Base-by-base conservation (phyloP, 768 basidiomycete genomes). In the Collybia mongolica region DNA sequence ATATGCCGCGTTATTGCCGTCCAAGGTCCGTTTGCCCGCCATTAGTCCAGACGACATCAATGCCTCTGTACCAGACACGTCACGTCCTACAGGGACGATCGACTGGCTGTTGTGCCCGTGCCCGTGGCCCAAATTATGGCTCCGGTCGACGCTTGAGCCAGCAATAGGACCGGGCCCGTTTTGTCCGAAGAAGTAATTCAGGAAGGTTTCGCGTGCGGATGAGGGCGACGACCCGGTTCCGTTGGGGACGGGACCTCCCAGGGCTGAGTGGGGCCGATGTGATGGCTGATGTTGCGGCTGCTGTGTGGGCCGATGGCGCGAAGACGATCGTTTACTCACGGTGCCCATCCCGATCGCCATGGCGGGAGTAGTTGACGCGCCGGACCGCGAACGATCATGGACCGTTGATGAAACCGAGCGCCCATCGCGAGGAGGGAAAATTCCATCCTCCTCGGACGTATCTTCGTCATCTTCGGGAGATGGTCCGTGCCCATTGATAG, bases 111-210 rank as follows among this genome's bases (percentile, higher is more conserved):
- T 50, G 14, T 53, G 49, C 17, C 60, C 60, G 44, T 55, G 55
- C 35, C 49, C 53, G 44, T 61, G 60, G 11, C 49, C 57, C 40
- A 41, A 58, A 35, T 54, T 57, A 3, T 58, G 56, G 38, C 57
- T 55, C 15, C 75, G 65, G 40, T 79, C 82, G 42, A 77, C 61
- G 59, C 71, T 82, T 35, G 81, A 74, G 4, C 78, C 83, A 47
- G 76, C 74, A 52, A 83, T 71, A n/a, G 82, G 88, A 0, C 88
- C 92, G 22, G 88, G 80, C 0, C 89, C 89, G 54, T 88, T 89
- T 68, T 88, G 89, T 9, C 97, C 97, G 65, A 99, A 98, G 74
- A 99, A 98, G 68, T 98, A 98, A 63, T 91, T 96, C 53, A 98
- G 75, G 76, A 98, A 97, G 2, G 91, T 90, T 61, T 98, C 97